Evolutionary conservation across 2,329 filamentous ascomycete species (phyloP), one percentile per base, ranked within the genome.

Genomic region (Fusarium buxicola): DNA sequence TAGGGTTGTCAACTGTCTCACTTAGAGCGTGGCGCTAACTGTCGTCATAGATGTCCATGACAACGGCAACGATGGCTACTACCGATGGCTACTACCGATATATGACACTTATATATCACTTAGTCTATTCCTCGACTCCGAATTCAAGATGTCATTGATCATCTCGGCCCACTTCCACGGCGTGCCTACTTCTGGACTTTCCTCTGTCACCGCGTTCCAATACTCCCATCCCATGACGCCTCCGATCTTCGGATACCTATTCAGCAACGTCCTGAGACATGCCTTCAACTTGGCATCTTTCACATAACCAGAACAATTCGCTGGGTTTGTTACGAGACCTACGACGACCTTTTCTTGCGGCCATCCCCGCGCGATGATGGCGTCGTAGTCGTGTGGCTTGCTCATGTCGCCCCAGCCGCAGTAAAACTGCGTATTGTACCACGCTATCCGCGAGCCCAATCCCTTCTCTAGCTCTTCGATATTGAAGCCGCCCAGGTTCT

Each of bases 181-280:
- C 53, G 79, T 77, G 2, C 67, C 68, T n/a, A 60, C 43, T 3
- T 68, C 48, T 1, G 60, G 51, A 13, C 50, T 45, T 9, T 13
- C 77, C 76, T n/a, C 72, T 70, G 43, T 84, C 85, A 5, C 86
- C 85, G 1, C 85, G 77, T 95, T 94, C 78, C 92, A 96, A 71
- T 94, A 96, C 77, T 96, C 93, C 93, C 93, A 96, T 4, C 92
- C 92, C 86, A 94, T 93, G 2, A 96, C 87, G 1, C 93, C 93
- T 2, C 92, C 93, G 71, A 96, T 93, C 5, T 78, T 78, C 1
- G 86, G 85, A 69, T 91, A 92, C 58, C 75, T 73, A 4, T 58
- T 64, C 13, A 75, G 70, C 11, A 85, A 69, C 16, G 75, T 71
- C 11, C 67, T 60, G 3, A 85, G 68, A 5, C 81, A 81, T 1